phyloP scores from a whole-genome alignment of 2,329 filamentous ascomycete species.

The Verticillium zaregamsianum region DNA sequence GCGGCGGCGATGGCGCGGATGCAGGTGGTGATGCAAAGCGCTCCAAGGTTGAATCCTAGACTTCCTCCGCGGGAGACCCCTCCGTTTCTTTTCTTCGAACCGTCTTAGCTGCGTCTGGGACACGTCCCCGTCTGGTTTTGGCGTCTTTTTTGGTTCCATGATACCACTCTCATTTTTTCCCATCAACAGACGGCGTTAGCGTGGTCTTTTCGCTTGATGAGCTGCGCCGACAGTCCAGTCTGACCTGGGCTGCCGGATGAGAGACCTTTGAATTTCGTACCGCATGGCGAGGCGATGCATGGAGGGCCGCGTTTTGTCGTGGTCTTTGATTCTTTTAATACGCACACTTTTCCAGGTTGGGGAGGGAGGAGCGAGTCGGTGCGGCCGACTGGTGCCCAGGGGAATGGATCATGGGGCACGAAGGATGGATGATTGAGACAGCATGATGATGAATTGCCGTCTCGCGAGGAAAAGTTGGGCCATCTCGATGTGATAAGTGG shows the following conservation, averaged over 20 bases:
- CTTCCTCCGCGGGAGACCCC: neutral
- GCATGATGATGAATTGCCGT: neutral
- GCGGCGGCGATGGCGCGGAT: slow-evolving; percentile 37
- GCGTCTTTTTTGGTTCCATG: slow-evolving; percentile 12
- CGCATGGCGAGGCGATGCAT: neutral
- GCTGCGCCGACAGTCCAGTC: neutral
- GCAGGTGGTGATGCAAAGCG: slow-evolving; percentile 46
- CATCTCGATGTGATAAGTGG: neutral
- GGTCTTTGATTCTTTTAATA: neutral
- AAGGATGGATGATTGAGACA: neutral
- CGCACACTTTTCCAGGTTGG: neutral
- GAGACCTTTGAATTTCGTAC: neutral
- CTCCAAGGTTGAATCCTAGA: slow-evolving; percentile 39
- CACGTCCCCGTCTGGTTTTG: slow-evolving; percentile 4
- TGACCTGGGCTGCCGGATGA: neutral
- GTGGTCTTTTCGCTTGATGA: neutral
- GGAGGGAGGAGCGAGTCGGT: neutral
- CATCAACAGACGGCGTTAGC: slow-evolving; percentile 10
- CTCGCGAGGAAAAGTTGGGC: neutral
- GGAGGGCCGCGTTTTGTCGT: neutral
- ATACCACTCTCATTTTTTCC: slow-evolving; percentile 12
- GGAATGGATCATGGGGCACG: neutral
- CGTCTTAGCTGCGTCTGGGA: slow-evolving; percentile 8
- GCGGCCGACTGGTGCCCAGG: neutral
- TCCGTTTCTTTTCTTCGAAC: slow-evolving; percentile 5